A percentile compares a stretch with the other conserved stretches of the same genome.
Conservation (phyloP, 106 monocot species). For the Allium cepa region DNA sequence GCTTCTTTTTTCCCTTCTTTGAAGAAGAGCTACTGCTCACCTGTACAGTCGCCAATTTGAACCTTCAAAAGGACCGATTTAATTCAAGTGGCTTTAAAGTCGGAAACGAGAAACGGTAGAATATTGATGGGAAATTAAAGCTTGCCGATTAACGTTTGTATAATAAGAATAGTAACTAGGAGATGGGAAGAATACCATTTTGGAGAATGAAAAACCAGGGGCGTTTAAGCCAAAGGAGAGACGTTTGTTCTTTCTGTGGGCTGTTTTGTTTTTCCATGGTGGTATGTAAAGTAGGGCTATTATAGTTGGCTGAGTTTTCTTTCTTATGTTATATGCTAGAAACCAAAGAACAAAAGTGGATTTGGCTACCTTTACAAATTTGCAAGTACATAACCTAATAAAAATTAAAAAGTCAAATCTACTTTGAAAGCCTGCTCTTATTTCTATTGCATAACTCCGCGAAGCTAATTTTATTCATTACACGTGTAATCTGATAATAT, state of each 20-base stretch:
- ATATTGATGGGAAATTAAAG: neutral
- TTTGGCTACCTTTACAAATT: too few species aligned
- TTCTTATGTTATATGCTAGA: too few species aligned
- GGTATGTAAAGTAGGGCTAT: too few species aligned
- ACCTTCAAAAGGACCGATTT: neutral
- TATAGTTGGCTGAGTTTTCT: too few species aligned
- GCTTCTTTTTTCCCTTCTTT: neutral
- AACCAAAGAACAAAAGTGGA: too few species aligned
- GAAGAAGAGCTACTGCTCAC: neutral
- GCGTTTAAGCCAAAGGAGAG: neutral
- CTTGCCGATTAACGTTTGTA: neutral
- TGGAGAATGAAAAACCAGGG: conserved; percentile 2
- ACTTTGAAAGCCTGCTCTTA: too few species aligned
- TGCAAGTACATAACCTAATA: too few species aligned
- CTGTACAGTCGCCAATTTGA: neutral
- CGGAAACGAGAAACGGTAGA: neutral
- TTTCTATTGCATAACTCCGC: too few species aligned
- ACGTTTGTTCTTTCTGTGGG: neutral
- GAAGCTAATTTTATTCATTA: too few species aligned
- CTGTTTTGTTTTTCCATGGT: neutral
- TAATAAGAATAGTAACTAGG: neutral
- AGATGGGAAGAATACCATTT: conserved; percentile 8
- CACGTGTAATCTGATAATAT: too few species aligned
- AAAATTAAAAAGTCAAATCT: too few species aligned
- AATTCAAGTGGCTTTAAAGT: neutral